Percentiles rank a stretch among this genome's conserved stretches.
Evolutionary conservation across 2,329 filamentous ascomycete genomes (phyloP).

Genomic region (Emergomyces orientalis): DNA sequence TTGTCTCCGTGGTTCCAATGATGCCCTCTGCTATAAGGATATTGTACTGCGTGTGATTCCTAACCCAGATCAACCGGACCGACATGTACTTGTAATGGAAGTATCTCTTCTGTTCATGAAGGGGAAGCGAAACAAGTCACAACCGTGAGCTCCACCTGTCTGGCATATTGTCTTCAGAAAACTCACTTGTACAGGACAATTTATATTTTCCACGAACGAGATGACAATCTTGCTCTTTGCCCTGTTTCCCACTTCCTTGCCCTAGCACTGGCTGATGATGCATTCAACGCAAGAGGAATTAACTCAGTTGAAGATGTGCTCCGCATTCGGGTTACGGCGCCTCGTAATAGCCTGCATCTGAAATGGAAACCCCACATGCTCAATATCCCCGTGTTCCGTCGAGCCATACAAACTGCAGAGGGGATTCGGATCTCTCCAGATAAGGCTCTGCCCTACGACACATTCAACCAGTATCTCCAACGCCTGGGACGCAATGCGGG

Average conservation of each 20-base stretch:
- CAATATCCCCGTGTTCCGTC: constrained; percentile 3
- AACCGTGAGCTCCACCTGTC: constrained; percentile 1
- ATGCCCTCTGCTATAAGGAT: constrained; percentile 8
- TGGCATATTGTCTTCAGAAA: constrained; percentile 2
- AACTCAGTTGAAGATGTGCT: constrained; percentile 8
- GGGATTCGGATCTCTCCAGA: constrained; percentile 6
- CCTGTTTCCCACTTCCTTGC: constrained; percentile 6
- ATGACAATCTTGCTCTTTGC: background rate
- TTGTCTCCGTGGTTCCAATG: constrained; percentile 5
- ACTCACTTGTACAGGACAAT: constrained; percentile 2
- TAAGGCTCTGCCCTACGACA: constrained; percentile 7
- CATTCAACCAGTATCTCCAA: constrained; percentile 11
- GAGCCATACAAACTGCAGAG: constrained; percentile 5
- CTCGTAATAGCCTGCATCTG: constrained; percentile 6
- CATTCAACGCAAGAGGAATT: constrained; percentile 3
- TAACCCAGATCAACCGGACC: constrained; percentile 5
- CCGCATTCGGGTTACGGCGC: background rate
- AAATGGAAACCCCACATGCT: constrained; percentile 7
- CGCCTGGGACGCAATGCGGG: constrained; percentile 14
- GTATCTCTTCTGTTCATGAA: constrained; percentile 8
- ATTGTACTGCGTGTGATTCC: constrained; percentile 4
- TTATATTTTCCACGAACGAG: constrained; percentile 5
- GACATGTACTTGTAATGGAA: constrained; percentile 7
- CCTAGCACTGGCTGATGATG: constrained; percentile 7
- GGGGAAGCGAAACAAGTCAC: constrained; percentile 2